Base-by-base conservation (phyloP, 208 protist species). In the Sergeia podlipaevii region DNA sequence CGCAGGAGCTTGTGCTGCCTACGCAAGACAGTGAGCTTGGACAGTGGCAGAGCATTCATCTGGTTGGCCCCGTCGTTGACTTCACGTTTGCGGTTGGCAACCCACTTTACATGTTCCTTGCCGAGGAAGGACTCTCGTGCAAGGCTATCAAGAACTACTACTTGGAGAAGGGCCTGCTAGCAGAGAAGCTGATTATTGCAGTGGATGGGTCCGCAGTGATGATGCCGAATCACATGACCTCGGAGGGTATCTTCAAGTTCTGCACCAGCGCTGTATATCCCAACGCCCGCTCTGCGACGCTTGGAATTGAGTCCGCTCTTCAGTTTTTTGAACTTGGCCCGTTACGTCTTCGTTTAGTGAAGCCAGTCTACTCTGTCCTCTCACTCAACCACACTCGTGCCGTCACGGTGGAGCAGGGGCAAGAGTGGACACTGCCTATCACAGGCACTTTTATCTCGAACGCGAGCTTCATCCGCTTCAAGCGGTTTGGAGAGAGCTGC, bases 391-490 rank as follows among this genome's bases (percentile, higher is more conserved):
- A 67, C 62, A 77, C 72, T 23, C 71, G 70, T 15, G 59, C 45
- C 13, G 66, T 86, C 2, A 74, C 57, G n/a, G 78, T 90, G 38
- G 60, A 84, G 62, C 82, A 90, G 28, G 82, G 82, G 6, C 69
- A 82, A 55, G 66, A 81, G 39, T 84, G 72, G 77, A 74, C 76
- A 26, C 61, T 90, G 51, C 74, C 78, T 15, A 70, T 90, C 23
- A 60, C 61, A 27, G 78, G 77, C 46, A 77, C 73, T 32, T 56
- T 73, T 56, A 55, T 90, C 43, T 76, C 74, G 27, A 83, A 80
- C 53, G 60, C 55, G 61, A 74, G 59, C 17, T 32, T 65, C 32
- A 48, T 89, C 15, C 81, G 81, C 44, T 77, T 89, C 30, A 46
- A 66, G 5, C 54, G 60, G 4, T 8, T 65, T n/a, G 54, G 38